Evolutionary conservation across 345 rosid genomes (phyloP).

Genomic region (Heritiera littoralis): DNA sequence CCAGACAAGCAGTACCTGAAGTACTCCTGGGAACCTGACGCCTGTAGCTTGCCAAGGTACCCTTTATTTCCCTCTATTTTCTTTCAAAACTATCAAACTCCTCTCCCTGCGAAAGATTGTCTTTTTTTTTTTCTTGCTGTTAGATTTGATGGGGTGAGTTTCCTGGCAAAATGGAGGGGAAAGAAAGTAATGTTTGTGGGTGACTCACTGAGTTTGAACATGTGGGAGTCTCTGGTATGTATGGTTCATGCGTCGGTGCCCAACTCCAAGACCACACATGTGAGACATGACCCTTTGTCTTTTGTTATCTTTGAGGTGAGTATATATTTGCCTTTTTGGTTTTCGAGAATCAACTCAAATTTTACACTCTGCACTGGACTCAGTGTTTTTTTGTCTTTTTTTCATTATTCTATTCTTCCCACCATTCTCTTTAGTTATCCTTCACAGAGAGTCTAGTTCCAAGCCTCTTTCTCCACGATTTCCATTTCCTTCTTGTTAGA

Average conservation of each 20-base stretch:
- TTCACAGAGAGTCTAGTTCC: neutral
- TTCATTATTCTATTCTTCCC: neutral
- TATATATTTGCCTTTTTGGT: neutral
- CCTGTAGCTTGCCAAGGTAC: slow-evolving; percentile 73
- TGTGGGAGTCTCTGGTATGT: slow-evolving; percentile 95
- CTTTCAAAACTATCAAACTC: neutral
- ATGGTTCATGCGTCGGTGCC: slow-evolving; percentile 96
- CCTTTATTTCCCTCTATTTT: neutral
- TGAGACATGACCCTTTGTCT: slow-evolving; percentile 48
- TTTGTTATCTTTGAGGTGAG: slow-evolving; percentile 69
- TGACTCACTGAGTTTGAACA: slow-evolving; percentile 95
- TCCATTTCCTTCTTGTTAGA: neutral
- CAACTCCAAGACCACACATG: slow-evolving; percentile 47
- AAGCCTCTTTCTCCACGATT: neutral
- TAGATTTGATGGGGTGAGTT: slow-evolving; percentile 76
- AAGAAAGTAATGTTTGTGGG: slow-evolving; percentile 96
- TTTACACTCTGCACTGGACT: neutral
- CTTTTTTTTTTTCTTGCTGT: neutral
- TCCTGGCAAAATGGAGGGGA: slow-evolving; percentile 71
- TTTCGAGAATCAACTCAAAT: neutral
- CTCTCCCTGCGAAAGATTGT: neutral
- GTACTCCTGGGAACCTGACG: slow-evolving; percentile 78
- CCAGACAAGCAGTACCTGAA: slow-evolving; percentile 77
- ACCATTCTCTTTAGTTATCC: neutral
- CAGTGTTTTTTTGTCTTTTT: neutral